Evolutionary conservation across 345 rosid genomes (phyloP).

Genomic region (Carallia brachiata): DNA sequence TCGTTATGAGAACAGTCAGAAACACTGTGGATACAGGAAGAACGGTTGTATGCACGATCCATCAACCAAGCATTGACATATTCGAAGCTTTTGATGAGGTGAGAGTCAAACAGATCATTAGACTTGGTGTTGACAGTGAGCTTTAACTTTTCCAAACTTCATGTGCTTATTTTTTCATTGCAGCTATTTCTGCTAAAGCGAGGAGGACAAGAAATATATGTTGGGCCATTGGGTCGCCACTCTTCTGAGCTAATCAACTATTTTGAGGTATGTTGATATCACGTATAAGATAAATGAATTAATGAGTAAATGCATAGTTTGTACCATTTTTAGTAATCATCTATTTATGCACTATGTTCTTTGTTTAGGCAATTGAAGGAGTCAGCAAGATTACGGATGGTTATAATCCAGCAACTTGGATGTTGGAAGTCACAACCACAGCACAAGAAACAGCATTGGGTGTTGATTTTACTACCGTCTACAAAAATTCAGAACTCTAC

Average conservation of each 20-base stretch:
- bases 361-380: constrained; percentile 47
- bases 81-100: constrained; percentile 98
- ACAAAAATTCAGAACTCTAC: constrained; percentile 49
- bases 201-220: constrained; percentile 72
- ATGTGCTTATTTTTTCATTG: neutral
- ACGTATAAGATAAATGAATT: too few species aligned
- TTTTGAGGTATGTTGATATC: constrained; percentile 44
- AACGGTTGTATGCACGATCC: constrained; percentile 93
- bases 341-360: too few species aligned
- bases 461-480: constrained; percentile 52
- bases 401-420: constrained; percentile 78
- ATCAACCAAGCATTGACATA: constrained; percentile 92
- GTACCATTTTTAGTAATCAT: too few species aligned
- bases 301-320: too few species aligned
- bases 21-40: constrained; percentile 93
- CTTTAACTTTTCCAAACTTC: too few species aligned
- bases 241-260: constrained; percentile 52
- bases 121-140: neutral
- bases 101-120: neutral
- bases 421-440: constrained; percentile 59
- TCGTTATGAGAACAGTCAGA: constrained; percentile 92
- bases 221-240: constrained; percentile 61
- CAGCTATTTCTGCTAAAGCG: constrained; percentile 61
- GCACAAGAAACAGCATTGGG: constrained; percentile 54
- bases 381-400: constrained; percentile 58